Evolutionary conservation across 1,284 basidiomycete species (phyloP).

Genomic region (Polyporus tsugae): DNA sequence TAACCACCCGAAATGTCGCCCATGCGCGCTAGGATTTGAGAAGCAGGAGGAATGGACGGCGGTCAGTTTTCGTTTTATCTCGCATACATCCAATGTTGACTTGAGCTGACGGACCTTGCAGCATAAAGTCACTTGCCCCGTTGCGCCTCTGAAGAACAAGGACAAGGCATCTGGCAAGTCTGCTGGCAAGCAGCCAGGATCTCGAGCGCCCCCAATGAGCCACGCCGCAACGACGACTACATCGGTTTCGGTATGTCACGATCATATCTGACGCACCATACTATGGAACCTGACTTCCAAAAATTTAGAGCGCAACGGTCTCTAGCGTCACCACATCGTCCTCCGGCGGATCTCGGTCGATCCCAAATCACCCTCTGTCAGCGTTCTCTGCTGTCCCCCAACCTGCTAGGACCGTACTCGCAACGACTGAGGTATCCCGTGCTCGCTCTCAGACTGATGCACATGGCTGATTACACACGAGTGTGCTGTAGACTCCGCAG

Average conservation of each 20-base stretch:
- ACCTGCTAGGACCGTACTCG: background rate
- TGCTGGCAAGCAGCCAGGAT: background rate
- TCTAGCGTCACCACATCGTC: background rate
- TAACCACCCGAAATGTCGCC: constrained; percentile 5
- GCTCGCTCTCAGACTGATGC: background rate
- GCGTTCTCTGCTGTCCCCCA: background rate
- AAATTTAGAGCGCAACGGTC: background rate
- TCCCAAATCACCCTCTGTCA: background rate
- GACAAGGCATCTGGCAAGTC: background rate
- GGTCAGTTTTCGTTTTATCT: background rate
- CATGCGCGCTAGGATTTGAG: constrained; percentile 10
- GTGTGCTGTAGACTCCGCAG: background rate
- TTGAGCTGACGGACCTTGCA: background rate
- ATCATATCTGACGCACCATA: background rate
- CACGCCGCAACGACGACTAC: background rate
- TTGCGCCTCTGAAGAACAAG: background rate
- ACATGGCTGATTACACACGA: background rate
- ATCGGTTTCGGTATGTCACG: background rate
- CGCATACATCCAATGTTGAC: background rate
- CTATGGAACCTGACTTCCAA: background rate
- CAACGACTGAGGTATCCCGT: background rate
- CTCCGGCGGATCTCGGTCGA: background rate
- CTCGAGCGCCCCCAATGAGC: background rate
- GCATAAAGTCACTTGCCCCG: background rate
- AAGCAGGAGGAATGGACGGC: background rate